Base-by-base conservation (phyloP, 2,329 filamentous ascomycete genomes). In the Diaporthe citrichinensis region DNA sequence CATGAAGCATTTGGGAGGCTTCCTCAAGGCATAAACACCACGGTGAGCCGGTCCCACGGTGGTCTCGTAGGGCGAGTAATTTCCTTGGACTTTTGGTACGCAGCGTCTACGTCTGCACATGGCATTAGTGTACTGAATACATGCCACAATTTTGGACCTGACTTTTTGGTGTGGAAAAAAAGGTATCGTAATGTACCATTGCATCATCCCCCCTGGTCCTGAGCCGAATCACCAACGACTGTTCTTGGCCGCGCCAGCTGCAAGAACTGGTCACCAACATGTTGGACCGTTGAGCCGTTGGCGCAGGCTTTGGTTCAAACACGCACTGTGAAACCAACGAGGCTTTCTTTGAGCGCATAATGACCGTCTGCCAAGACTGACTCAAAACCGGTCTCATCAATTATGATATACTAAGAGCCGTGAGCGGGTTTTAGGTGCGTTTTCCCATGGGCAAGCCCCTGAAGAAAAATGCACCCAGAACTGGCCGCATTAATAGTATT, bases 1-100 rank as follows among this genome's bases (percentile, higher is more conserved):
- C 49, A 80, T 82, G 58, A 59, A 77, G 12, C 76, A 81, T 49
- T 17, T 82, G 31, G 28, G 53, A 25, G 44, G 62, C 8, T 82
- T 81, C 57, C 65, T 80, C 20, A 55, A 28, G 20, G 51, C 55
- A 6, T 74, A 20, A 57, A 25, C 10, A 17, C 1, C 8, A 6
- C 2, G 36, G 3, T 17, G 23, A 20, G 17, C n/a, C 36, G 9
- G 12, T 41, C 3, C 6, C 14, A 25, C 2, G 36, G 12, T 17
- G 36, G 14, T 28, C 8, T 25, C 17, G 9, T 61, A 15, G 23
- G n/a, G 6, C 12, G 3, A 61, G 36, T 17, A 17, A 4, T 17
- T 61, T 12, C n/a, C 8, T 41, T 61, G 34, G 20, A 20, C 7
- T 25, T 39, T 28, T 41, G 58, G 58, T 15, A 7, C 20, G 20